phyloP scores from a whole-genome alignment of 2,329 filamentous ascomycete genomes.

The Dothideomycetes sp. region DNA sequence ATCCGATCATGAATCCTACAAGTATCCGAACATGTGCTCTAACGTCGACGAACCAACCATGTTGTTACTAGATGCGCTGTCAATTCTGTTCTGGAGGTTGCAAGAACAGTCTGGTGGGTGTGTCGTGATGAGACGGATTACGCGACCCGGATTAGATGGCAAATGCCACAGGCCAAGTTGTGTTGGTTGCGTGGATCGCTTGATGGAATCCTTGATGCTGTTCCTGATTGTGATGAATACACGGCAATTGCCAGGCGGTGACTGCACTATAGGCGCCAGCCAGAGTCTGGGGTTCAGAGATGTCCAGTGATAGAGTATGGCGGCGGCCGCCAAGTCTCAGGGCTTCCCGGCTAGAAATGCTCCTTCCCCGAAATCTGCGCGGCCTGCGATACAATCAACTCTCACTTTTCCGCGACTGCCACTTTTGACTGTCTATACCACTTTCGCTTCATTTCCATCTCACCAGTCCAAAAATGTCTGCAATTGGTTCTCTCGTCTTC shows the following conservation, averaged over 20 bases:
- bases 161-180: neutral
- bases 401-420: neutral
- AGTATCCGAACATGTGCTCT: no score
- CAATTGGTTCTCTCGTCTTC: constrained; percentile 84
- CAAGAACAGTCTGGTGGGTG: neutral
- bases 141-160: neutral
- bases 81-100: no score
- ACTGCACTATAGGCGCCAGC: no score
- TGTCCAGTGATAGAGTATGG: no score
- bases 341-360: neutral
- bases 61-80: neutral
- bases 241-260: neutral
- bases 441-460: neutral
- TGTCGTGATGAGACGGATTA: neutral
- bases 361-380: neutral
- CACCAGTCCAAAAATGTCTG: constrained; percentile 55
- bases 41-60: no score
- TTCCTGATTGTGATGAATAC: neutral
- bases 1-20: no score
- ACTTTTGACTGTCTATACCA: neutral
- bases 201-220: neutral
- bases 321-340: neutral
- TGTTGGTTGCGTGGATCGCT: neutral
- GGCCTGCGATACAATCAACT: neutral
- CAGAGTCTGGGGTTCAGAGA: no score